phyloP scores from a whole-genome alignment of 257 asterid species.

The Henckelia pumila region DNA sequence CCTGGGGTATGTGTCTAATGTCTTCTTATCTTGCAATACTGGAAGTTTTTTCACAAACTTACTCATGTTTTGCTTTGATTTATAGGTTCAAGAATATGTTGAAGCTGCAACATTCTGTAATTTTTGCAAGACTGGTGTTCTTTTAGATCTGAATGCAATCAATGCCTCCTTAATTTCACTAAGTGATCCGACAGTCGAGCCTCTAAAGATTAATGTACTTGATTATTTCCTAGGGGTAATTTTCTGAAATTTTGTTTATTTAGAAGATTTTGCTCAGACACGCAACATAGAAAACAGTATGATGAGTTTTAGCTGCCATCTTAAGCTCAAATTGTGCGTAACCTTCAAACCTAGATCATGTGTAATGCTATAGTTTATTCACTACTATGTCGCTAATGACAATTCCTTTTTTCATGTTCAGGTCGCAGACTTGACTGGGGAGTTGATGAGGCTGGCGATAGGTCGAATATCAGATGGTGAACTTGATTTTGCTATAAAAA shows the following conservation, averaged over 20 bases:
- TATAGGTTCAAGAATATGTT: constrained; percentile 85
- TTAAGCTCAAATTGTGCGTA: background rate
- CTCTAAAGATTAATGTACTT: constrained; percentile 78
- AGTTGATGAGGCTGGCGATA: constrained; percentile 92
- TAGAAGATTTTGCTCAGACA: background rate
- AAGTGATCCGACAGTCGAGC: constrained; percentile 72
- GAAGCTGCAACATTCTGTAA: constrained; percentile 90
- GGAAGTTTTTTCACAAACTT: constrained; percentile 12
- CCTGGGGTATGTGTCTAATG: constrained; percentile 66
- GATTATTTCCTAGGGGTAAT: constrained; percentile 91
- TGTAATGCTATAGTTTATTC: constrained; percentile 14
- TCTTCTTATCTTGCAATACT: constrained; percentile 15
- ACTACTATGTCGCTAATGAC: constrained; percentile 5
- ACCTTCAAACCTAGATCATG: constrained; percentile 5
- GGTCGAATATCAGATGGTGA: constrained; percentile 97
- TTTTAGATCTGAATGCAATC: constrained; percentile 72
- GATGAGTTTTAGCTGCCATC: constrained; percentile 17
- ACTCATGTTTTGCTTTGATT: constrained; percentile 25
- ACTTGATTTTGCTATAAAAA: constrained; percentile 73
- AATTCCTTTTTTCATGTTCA: constrained; percentile 33
- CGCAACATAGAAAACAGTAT: background rate
- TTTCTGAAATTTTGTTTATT: constrained; percentile 16
- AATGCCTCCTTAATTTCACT: constrained; percentile 61
- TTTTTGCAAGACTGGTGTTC: constrained; percentile 80
- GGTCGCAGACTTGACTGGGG: constrained; percentile 98